These are phyloP conservation scores for Colletotrichum somersetense DNA, from an alignment of 2,329 filamentous ascomycete species.

Conservation along the genomic window DNA sequence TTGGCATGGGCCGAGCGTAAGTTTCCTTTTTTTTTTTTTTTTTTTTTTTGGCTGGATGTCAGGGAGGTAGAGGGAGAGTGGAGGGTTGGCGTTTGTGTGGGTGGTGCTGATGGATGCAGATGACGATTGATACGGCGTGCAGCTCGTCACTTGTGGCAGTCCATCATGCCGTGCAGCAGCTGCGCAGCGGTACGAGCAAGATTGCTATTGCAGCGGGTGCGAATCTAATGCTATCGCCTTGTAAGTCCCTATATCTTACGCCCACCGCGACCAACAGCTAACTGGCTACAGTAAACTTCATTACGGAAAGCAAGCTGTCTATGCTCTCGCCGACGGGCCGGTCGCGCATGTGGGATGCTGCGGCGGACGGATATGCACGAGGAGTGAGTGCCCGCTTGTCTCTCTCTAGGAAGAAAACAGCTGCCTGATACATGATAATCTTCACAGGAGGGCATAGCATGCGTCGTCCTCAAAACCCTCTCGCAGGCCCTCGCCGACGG, in stretches of 20 bases:
- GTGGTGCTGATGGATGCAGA: conserved; percentile 35
- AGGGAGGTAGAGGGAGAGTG: no score
- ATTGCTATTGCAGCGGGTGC: conserved; percentile 48
- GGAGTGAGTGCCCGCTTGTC: no score
- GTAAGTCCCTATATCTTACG: conserved; percentile 6
- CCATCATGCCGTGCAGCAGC: conserved; percentile 53
- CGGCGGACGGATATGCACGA: conserved; percentile 61
- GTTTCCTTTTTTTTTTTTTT: no score
- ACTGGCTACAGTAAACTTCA: conserved; percentile 44
- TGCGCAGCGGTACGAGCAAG: conserved; percentile 49
- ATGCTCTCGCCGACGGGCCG: conserved; percentile 54
- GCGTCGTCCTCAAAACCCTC: conserved; percentile 61
- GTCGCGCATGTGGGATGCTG: conserved; percentile 56
- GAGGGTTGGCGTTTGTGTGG: no score
- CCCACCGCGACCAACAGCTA: no score
- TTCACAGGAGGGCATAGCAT: conserved; percentile 65
- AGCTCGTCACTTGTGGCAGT: conserved; percentile 57
- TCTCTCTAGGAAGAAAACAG: no score
- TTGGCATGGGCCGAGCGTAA: conserved; percentile 53
- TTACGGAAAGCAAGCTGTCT: neutral
- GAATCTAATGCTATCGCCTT: conserved; percentile 42
- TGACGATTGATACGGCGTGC: conserved; percentile 61
- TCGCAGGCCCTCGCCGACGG: conserved; percentile 54
- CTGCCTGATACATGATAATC: no score
- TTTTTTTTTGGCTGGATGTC: no score